phyloP scores from a whole-genome alignment of 345 rosid species.

The Anastatica hierochuntica region DNA sequence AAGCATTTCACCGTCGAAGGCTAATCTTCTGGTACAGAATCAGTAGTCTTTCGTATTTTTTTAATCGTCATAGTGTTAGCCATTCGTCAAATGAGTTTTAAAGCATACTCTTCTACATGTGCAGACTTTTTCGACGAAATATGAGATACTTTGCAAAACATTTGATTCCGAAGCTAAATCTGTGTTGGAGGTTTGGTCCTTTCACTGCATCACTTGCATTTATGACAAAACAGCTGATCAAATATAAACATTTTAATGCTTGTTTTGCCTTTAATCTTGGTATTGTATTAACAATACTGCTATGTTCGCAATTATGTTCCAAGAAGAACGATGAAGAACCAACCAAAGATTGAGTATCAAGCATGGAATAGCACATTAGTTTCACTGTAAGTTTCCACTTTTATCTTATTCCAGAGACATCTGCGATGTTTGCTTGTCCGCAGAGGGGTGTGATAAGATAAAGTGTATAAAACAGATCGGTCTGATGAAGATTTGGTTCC shows the following conservation, averaged over 20 bases:
- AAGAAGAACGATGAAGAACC: slow-evolving; percentile 14
- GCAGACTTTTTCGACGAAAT: slow-evolving; percentile 44
- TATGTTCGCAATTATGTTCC: background rate
- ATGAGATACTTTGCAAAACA: slow-evolving; percentile 89
- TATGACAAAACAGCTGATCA: background rate
- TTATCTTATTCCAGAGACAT: too few species aligned
- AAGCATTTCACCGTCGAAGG: slow-evolving; percentile 73
- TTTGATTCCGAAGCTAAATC: slow-evolving; percentile 60
- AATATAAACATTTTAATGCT: background rate
- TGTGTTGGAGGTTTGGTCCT: slow-evolving; percentile 42
- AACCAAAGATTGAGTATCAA: slow-evolving; percentile 2
- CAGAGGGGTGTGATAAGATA: background rate
- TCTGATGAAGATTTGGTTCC: slow-evolving; percentile 7
- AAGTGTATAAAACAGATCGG: too few species aligned
- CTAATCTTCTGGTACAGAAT: slow-evolving; percentile 45
- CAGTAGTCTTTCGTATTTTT: background rate
- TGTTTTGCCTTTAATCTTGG: background rate
- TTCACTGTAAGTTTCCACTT: slow-evolving; percentile 1
- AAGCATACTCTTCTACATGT: background rate
- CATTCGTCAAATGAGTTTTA: background rate
- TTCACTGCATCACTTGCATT: background rate
- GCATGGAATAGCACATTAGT: slow-evolving; percentile 1
- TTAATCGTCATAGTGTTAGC: background rate
- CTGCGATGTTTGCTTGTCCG: background rate
- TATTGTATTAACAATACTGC: slow-evolving; percentile 5